Evolutionary conservation across 345 rosid species (phyloP), one percentile per base, ranked within the genome.

Genomic region (Schrenkiella parvula): DNA sequence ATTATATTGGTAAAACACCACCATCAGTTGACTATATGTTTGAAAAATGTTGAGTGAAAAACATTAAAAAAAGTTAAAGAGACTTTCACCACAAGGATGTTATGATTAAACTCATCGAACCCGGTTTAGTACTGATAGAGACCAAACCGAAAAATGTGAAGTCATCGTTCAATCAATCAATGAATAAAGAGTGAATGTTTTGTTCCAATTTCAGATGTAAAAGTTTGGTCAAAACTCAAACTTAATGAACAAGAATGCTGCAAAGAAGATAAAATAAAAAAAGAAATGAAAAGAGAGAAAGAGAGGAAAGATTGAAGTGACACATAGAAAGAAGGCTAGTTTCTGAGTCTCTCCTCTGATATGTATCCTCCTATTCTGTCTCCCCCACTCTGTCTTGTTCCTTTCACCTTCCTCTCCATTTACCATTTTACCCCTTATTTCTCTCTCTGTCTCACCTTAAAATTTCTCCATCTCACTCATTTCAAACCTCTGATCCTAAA

Each of bases 301-400:
- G 76, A 55, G 65, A 13, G 52, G 68, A 47, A 15, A 75, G 68
- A 60, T 35, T 51, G 73, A 67, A 66, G 78, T 74, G 78, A 67
- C 73, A 68, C 69, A 67, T 68, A 41, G 68, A 75, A 53, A 50
- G 64, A 75, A 75, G 63, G 56, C 56, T 66, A 60, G 21, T 34
- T 19, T 52, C 52, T 38, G 66, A 52, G 74, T 56, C 64, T 39
- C 48, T 25, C 8, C 79, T 73, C 80, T 76, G 76, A 48, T 61
- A 54, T 62, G 82, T 66, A 78, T 72, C 71, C 76, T 79, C 82
- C 78, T 74, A 47, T 67, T 77, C 82, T 82, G 73, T 76, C 75
- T 82, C 66, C 77, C 62, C 56, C 46, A 56, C 62, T 75, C 71
- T 70, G 90, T 78, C 31, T 79, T 75, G 89, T 89, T 86, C 83